Conservation (phyloP, 2,329 filamentous ascomycete genomes). For the Stemphylium beticola region DNA sequence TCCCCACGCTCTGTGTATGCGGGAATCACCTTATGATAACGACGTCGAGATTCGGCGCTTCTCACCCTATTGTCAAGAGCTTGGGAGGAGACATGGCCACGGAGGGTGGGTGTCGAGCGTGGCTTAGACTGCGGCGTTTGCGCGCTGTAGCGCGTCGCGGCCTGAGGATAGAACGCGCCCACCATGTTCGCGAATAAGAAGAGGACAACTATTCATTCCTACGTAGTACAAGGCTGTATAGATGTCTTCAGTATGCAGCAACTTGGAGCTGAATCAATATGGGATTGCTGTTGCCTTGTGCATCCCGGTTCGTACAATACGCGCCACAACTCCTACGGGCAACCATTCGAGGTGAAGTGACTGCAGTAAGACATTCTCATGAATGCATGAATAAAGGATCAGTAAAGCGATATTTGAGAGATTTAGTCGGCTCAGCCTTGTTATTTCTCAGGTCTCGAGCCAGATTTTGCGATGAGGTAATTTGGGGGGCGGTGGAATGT, state of each 20-base stretch:
- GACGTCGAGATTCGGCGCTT: neutral
- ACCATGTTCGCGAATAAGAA: neutral
- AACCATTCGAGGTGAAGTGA: neutral
- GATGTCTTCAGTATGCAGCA: neutral
- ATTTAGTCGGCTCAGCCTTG: neutral
- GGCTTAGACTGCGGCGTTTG: neutral
- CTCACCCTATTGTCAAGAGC: neutral
- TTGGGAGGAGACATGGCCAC: neutral
- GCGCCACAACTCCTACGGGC: neutral
- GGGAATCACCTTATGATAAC: neutral
- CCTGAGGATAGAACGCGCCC: neutral
- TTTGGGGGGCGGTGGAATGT: neutral
- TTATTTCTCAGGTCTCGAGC: neutral
- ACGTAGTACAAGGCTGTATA: neutral
- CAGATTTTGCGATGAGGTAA: slow-evolving; percentile 4
- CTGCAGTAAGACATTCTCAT: neutral
- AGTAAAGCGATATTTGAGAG: neutral
- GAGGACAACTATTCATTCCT: neutral
- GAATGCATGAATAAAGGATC: slow-evolving; percentile 2
- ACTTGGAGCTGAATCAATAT: neutral
- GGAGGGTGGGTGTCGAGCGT: neutral
- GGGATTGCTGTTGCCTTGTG: slow-evolving; percentile 3
- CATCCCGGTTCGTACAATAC: neutral
- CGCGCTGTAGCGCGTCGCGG: neutral
- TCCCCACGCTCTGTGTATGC: neutral